Base-by-base conservation (phyloP, 148 eudicot species). In the Dianthus caryophyllus region DNA sequence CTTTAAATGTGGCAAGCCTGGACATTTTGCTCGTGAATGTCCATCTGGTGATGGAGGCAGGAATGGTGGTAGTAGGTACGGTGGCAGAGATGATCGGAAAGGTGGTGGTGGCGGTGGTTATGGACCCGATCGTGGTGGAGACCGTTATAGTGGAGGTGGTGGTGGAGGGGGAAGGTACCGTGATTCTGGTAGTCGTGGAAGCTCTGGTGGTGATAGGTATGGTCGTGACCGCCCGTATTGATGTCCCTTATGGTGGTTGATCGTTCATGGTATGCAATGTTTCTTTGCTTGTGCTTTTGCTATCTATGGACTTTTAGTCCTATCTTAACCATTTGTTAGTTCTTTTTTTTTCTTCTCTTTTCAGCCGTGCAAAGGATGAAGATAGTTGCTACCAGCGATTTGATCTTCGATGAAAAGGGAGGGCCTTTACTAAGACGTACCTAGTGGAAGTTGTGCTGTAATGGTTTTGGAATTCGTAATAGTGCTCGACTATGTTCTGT, bases 151-250 rank as follows among this genome's bases (percentile, higher is more conserved):
- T 43, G 75, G 79, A 22, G 82, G 88, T 51, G 96, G 89, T 65
- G 75, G 95, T 29, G 92, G 91, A 17, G 79, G 88, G 31, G 87
- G 89, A 36, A 82, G 88, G 36, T 81, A 72, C 70, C 78, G 91
- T 70, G 93, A 84, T 69, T 72, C 80, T 74, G 94, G 90, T 71
- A 80, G 96, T 56, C 79, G 82, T 76, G 94, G 97, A 47, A 86
- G 88, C 38, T 75, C 76, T 9, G 84, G 81, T 64, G 73, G 83
- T 53, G 98, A 93, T 27, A 79, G 85, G 41, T 85, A 83, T 64
- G 70, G 72, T 46, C 98, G 98, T 78, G 98, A 93, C 62, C 96
- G 98, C 41, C 98, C 98, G 7, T 93, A 93, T 68, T 94, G 89
- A 17, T 89, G 96, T 38, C 80, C 87, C 77, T 18, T 61, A 81